phyloP scores from a whole-genome alignment of 129 eudicot genomes.

The Pseudognaphalium luteoalbum region DNA sequence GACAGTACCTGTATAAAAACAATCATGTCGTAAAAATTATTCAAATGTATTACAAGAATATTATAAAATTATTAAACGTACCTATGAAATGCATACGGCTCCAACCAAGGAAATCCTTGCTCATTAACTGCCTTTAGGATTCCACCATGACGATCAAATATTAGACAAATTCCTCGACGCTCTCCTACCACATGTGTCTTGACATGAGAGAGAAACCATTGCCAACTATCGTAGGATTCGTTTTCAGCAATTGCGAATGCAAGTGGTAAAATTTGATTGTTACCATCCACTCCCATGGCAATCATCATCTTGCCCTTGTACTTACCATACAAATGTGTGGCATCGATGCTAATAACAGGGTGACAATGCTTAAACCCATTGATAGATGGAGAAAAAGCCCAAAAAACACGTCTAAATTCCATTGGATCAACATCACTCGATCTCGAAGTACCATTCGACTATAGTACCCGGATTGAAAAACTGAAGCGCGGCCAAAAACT shows the following conservation, averaged over 20 bases:
- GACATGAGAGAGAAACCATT: not conserved
- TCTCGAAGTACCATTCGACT: too few species aligned
- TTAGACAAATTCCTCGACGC: not conserved
- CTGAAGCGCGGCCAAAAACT: too few species aligned
- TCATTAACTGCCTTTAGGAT: conserved; percentile 19
- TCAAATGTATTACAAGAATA: too few species aligned
- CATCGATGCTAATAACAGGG: not conserved
- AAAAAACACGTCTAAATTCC: not conserved
- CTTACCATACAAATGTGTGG: not conserved
- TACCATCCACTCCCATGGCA: not conserved
- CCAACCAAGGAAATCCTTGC: conserved; percentile 20
- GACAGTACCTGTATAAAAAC: too few species aligned
- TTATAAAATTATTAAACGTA: not conserved
- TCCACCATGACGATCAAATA: not conserved
- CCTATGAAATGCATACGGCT: not conserved
- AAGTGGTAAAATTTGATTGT: not conserved
- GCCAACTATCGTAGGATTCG: not conserved
- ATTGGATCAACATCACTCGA: not conserved
- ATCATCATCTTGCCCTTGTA: not conserved
- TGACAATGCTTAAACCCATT: not conserved
- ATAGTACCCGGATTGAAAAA: too few species aligned
- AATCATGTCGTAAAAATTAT: too few species aligned
- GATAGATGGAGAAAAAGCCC: not conserved
- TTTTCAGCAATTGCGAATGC: not conserved
- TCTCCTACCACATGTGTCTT: not conserved